Percentiles rank a stretch among this genome's conserved stretches.
phyloP scores from a whole-genome alignment of 495 filamentous ascomycete species.

The Daldinia bambusicola region DNA sequence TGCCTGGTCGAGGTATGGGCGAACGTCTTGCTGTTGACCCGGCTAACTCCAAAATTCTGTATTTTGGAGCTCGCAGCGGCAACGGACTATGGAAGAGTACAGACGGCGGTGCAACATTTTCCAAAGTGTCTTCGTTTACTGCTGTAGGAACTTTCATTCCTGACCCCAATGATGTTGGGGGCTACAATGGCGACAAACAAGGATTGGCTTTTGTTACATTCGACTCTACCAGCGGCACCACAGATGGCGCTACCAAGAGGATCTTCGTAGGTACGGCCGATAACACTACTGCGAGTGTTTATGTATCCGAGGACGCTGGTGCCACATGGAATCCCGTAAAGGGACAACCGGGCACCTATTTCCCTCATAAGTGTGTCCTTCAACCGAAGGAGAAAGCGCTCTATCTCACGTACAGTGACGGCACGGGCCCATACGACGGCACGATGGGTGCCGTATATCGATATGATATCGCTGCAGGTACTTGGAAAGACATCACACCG shows the following conservation, averaged over 20 bases:
- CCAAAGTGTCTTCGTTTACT: conserved; percentile 68
- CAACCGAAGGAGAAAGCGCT: conserved; percentile 64
- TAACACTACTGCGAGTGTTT: conserved; percentile 63
- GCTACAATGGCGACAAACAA: conserved; percentile 60
- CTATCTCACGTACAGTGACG: conserved; percentile 67
- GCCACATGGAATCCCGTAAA: conserved; percentile 61
- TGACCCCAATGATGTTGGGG: conserved; percentile 56
- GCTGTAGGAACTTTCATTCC: conserved; percentile 60
- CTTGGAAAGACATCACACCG: conserved; percentile 67
- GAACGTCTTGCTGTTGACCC: conserved; percentile 71
- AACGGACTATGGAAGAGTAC: conserved; percentile 70
- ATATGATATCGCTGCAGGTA: conserved; percentile 60
- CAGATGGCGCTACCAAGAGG: conserved; percentile 61
- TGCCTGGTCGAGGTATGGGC: conserved; percentile 72
- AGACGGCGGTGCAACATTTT: conserved; percentile 65
- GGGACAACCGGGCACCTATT: conserved; percentile 60
- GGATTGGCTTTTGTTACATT: conserved; percentile 68
- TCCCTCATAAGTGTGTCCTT: conserved; percentile 66
- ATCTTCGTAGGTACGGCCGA: conserved; percentile 69
- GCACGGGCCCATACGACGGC: conserved; percentile 66
- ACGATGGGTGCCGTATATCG: conserved; percentile 61
- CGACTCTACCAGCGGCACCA: conserved; percentile 60
- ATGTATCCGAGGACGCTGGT: conserved; percentile 64
- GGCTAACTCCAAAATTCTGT: conserved; percentile 64
- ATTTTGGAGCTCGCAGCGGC: conserved; percentile 69